Base-by-base conservation (phyloP, 805 yeast species). In the Myxozyma melibiosi region DNA sequence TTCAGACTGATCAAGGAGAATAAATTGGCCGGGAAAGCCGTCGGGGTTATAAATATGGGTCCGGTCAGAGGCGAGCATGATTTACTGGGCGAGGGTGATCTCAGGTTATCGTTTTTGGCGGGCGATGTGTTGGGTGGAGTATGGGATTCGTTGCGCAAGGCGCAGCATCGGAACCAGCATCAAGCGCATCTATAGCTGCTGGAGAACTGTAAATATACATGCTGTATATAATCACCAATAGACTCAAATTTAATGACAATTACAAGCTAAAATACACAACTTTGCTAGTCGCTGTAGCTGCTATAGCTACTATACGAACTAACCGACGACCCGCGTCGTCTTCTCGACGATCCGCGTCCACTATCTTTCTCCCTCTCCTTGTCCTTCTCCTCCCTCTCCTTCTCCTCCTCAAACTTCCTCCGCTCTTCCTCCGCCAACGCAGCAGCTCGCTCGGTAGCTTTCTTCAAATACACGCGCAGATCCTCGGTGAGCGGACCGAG, bases 401-500 rank as follows among this genome's bases (percentile, higher is more conserved):
- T 34, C 24, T 27, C 50, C 25, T 51, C 43, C 37, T 51, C 55
- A n/a, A 37, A 31, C 14, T 31, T 33, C 49, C 22, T 41, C 28
- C 40, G 8, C 14, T 51, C 55, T 6, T 25, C 28, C n/a, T 41
- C 51, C 16, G 48, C 49, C 38, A 53, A 14, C 27, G n/a, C 38
- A 7, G 40, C 48, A 7, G 57, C 57, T 24, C 25, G 22, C 33
- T 53, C 57, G 3, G 37, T 40, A 3, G 57, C 57, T 13, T 25
- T 31, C 34, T 48, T 37, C 38, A 84, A 70, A 14, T 73, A 75
- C 3, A 75, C 78, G 72, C 98, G 80, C 95, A 91, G 86, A 1
- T 75, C 80, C 37, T 89, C 96, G 0, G 98, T 91, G 55, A 92
- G 69, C 1, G 80, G 78, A 43, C 97, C 97, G 47, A 92, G 70